Conservation (phyloP, 441 rosid species). For the Corymbia citriodora region DNA sequence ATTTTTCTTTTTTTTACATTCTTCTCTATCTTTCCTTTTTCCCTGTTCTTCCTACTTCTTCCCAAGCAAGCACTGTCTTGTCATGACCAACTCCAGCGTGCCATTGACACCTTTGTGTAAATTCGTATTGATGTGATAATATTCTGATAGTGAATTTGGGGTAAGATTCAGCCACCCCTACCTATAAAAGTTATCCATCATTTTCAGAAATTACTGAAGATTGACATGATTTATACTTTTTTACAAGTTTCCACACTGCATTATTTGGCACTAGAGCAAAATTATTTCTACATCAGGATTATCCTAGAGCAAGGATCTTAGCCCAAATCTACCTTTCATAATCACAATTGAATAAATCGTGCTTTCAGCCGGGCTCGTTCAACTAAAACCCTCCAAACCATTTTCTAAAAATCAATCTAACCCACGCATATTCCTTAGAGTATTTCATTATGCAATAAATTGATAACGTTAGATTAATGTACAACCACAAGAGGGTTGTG, state of each 20-base stretch:
- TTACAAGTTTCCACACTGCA: not conserved
- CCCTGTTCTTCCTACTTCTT: not conserved
- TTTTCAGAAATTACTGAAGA: not conserved
- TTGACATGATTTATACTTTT: not conserved
- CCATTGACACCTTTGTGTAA: not conserved
- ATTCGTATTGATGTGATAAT: not conserved
- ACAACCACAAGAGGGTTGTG: not conserved
- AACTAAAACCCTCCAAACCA: not conserved
- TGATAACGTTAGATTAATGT: not conserved
- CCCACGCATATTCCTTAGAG: not conserved
- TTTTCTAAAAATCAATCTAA: not conserved
- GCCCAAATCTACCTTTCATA: not conserved
- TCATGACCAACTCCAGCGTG: not conserved
- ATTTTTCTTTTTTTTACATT: not conserved
- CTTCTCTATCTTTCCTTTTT: not conserved
- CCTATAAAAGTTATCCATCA: not conserved
- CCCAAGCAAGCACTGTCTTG: not conserved
- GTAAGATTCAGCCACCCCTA: not conserved
- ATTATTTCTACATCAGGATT: not conserved
- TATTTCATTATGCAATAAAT: not conserved
- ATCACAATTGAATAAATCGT: not conserved
- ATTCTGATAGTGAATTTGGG: not conserved
- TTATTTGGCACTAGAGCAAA: not conserved
- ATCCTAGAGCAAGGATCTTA: not conserved
- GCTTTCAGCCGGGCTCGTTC: not conserved